phyloP scores from a whole-genome alignment of 805 yeast species.

The Sungouiozyma intestinalis region DNA sequence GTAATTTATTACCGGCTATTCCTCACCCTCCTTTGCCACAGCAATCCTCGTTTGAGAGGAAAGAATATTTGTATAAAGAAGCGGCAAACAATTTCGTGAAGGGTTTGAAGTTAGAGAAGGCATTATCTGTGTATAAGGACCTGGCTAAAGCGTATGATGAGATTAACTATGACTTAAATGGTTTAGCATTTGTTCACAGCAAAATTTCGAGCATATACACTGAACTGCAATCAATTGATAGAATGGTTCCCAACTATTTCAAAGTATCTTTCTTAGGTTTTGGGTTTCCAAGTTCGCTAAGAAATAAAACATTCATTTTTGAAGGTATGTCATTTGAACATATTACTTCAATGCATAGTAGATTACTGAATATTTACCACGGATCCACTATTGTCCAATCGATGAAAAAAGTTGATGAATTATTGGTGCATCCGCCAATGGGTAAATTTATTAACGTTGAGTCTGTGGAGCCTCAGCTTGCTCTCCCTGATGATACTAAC shows the following conservation, averaged over 20 bases:
- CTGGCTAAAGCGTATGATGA: conserved; percentile 64
- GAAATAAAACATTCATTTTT: conserved; percentile 69
- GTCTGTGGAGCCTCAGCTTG: conserved; percentile 50
- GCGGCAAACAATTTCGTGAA: conserved; percentile 59
- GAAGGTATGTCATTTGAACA: conserved; percentile 87
- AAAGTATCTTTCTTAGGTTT: conserved; percentile 71
- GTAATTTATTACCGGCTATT: conserved; percentile 43
- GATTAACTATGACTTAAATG: conserved; percentile 63
- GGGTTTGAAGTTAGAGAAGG: conserved; percentile 71
- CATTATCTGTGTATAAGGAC: conserved; percentile 68
- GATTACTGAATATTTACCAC: conserved; percentile 65
- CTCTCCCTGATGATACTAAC: conserved; percentile 29
- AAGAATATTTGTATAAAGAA: conserved; percentile 57
- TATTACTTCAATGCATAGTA: conserved; percentile 68
- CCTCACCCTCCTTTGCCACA: conserved; percentile 64
- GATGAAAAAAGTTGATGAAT: conserved; percentile 44
- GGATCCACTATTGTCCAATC: conserved; percentile 62
- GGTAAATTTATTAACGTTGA: conserved; percentile 68
- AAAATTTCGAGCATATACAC: conserved; percentile 59
- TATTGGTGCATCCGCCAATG: conserved; percentile 42
- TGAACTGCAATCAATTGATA: conserved; percentile 56
- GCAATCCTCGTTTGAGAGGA: conserved; percentile 72
- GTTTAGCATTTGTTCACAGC: conserved; percentile 60
- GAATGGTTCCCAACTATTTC: conserved; percentile 68
- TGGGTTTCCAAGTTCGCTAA: conserved; percentile 70